Conservation (phyloP, 2,329 filamentous ascomycete genomes). For the Clonostachys solani region DNA sequence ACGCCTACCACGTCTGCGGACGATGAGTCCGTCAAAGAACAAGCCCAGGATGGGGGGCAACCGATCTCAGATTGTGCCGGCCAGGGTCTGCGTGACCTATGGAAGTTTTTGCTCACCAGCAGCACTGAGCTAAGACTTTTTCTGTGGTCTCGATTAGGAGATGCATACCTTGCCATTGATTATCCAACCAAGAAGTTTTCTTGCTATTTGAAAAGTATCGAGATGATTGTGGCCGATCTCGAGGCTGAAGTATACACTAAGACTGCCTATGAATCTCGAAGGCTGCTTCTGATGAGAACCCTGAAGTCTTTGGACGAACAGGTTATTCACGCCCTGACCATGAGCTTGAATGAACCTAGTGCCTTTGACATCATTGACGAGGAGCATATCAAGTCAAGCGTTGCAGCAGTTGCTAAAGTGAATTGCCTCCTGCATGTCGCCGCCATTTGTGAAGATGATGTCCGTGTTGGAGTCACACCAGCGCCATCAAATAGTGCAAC, state of each 20-base stretch:
- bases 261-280: constrained; percentile 59
- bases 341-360: constrained; percentile 60
- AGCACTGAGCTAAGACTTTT: constrained; percentile 81
- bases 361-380: constrained; percentile 84
- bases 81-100: constrained; percentile 68
- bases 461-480: constrained; percentile 70
- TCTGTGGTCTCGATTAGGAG: constrained; percentile 85
- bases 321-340: constrained; percentile 64
- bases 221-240: constrained; percentile 67
- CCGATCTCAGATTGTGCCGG: constrained; percentile 48
- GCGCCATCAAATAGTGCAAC: constrained; percentile 53
- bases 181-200: constrained; percentile 87
- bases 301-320: constrained; percentile 77
- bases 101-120: constrained; percentile 78
- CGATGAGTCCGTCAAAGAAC: constrained; percentile 9
- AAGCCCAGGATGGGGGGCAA: constrained; percentile 3
- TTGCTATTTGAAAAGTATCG: constrained; percentile 80
- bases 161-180: constrained; percentile 81
- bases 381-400: constrained; percentile 68
- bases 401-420: constrained; percentile 67
- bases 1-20: neutral
- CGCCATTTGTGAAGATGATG: constrained; percentile 77
- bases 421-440: constrained; percentile 74
- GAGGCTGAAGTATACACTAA: constrained; percentile 59
- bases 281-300: constrained; percentile 67